Evolutionary conservation across 1,139 yeast genomes (phyloP).

Genomic region (Pichia sp.): DNA sequence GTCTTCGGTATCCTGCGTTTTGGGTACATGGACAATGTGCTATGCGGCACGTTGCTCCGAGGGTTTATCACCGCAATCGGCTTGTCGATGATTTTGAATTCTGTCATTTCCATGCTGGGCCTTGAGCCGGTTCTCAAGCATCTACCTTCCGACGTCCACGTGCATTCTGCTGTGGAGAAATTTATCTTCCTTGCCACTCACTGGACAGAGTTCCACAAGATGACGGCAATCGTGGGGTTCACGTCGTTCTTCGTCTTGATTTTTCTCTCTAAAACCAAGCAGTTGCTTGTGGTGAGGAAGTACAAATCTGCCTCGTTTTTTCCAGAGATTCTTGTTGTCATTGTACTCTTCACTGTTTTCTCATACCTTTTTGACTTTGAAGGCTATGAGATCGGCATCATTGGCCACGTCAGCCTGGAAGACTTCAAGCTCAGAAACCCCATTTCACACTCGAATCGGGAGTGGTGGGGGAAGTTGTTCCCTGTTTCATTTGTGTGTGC

Average conservation of each 20-base stretch:
- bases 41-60: conserved; percentile 74
- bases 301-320: conserved; percentile 44
- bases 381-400: conserved; percentile 53
- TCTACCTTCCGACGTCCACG: conserved; percentile 42
- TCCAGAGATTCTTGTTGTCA: conserved; percentile 82
- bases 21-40: conserved; percentile 84
- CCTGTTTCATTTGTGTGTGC: conserved; percentile 72
- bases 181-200: conserved; percentile 51
- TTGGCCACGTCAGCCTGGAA: conserved; percentile 58
- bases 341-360: conserved; percentile 55
- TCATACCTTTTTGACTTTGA: conserved; percentile 53
- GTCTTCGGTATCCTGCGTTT: conserved; percentile 78
- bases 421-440: conserved; percentile 47
- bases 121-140: conserved; percentile 40
- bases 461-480: conserved; percentile 42
- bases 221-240: conserved; percentile 52
- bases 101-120: conserved; percentile 70
- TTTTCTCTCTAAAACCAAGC: conserved; percentile 42
- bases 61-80: conserved; percentile 97
- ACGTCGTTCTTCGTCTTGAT: conserved; percentile 44
- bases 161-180: conserved; percentile 76
- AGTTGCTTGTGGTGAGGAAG: conserved; percentile 30
- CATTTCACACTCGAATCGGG: conserved; percentile 35
- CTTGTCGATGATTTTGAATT: conserved; percentile 77
- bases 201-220: conserved; percentile 37